A percentile compares a stretch with the other conserved stretches of the same genome.
Conservation (phyloP, 768 basidiomycete species). For the Auriscalpium microsporum region DNA sequence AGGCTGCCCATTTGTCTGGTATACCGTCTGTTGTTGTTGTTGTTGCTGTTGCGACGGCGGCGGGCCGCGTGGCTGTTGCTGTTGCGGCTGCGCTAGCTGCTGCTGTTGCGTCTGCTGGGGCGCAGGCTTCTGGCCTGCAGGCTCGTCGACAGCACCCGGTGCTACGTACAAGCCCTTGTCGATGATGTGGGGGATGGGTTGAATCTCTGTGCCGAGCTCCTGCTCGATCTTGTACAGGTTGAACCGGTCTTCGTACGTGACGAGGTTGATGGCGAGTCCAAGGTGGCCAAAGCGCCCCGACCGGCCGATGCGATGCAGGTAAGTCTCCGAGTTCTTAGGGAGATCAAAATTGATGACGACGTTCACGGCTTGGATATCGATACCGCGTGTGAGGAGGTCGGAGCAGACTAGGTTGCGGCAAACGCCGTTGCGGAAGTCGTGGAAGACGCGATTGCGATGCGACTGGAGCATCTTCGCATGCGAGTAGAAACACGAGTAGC, state of each 20-base stretch:
- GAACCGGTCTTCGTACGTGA: slow-evolving; percentile 97
- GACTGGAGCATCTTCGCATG: slow-evolving; percentile 99
- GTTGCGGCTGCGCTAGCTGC: slow-evolving; percentile 15
- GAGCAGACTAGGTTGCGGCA: slow-evolving; percentile 98
- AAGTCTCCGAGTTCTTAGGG: slow-evolving; percentile 98
- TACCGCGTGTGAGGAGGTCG: slow-evolving; percentile 96
- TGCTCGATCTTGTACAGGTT: slow-evolving; percentile 98
- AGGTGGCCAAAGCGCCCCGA: slow-evolving; percentile 96
- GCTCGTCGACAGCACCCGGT: slow-evolving; percentile 42
- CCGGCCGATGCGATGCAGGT: slow-evolving; percentile 96
- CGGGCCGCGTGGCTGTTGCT: slow-evolving; percentile 18
- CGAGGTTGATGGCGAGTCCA: slow-evolving; percentile 94
- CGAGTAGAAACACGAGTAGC: slow-evolving; percentile 99
- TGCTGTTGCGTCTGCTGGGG: slow-evolving; percentile 28
- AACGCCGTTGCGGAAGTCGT: slow-evolving; percentile 97
- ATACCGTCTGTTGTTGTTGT: slow-evolving; percentile 21
- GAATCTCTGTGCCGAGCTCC: slow-evolving; percentile 96
- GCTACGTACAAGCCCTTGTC: slow-evolving; percentile 92
- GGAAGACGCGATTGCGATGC: slow-evolving; percentile 98
- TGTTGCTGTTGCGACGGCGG: slow-evolving; percentile 13
- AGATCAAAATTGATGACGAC: slow-evolving; percentile 99
- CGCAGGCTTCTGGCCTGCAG: slow-evolving; percentile 33
- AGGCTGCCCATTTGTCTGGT: slow-evolving; percentile 21
- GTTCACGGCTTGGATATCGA: slow-evolving; percentile 99
- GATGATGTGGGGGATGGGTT: slow-evolving; percentile 86